Percentiles rank a stretch among this genome's conserved stretches.
These are phyloP conservation scores for Aspergillus sp. DNA, from an alignment of 2,329 filamentous ascomycete genomes.

Conservation along the genomic window DNA sequence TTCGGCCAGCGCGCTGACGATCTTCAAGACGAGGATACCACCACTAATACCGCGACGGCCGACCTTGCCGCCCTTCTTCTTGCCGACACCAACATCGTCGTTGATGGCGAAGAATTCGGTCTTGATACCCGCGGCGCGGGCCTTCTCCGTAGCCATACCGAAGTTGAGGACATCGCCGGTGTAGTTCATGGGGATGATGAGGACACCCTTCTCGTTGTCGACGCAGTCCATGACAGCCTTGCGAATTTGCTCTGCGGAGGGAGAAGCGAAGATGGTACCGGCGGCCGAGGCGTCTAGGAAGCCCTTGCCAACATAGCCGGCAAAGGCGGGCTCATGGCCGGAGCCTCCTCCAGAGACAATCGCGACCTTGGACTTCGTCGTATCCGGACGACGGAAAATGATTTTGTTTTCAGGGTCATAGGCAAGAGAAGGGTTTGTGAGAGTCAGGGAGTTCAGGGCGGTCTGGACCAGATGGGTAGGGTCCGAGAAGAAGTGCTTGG, in stretches of 20 bases:
- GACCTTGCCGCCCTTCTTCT: slow-evolving; percentile 82
- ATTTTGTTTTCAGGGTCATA: slow-evolving; percentile 81
- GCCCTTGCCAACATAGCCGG: slow-evolving; percentile 79
- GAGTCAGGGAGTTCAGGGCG: slow-evolving; percentile 74
- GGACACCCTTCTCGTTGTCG: slow-evolving; percentile 69
- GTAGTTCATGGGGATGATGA: slow-evolving; percentile 96
- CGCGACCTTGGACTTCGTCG: slow-evolving; percentile 65
- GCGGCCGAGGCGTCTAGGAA: slow-evolving; percentile 80
- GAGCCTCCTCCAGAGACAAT: slow-evolving; percentile 86
- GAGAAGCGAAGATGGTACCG: slow-evolving; percentile 83
- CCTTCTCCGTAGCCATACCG: slow-evolving; percentile 90
- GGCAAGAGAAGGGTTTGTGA: slow-evolving; percentile 80
- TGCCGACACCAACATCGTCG: slow-evolving; percentile 88
- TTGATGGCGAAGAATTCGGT: slow-evolving; percentile 90
- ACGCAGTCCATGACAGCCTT: slow-evolving; percentile 73
- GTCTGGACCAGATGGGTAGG: slow-evolving; percentile 74
- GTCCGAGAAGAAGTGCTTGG: slow-evolving; percentile 88
- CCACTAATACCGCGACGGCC: slow-evolving; percentile 88
- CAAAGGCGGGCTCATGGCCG: slow-evolving; percentile 87
- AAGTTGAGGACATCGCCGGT: slow-evolving; percentile 90
- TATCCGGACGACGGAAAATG: slow-evolving; percentile 69
- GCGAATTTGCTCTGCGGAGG: slow-evolving; percentile 79
- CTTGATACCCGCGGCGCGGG: slow-evolving; percentile 72
- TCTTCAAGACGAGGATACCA: slow-evolving; percentile 88
- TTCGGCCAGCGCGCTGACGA: slow-evolving; percentile 79